Percentiles rank a stretch among this genome's conserved stretches.
These are phyloP conservation scores for Gaillardinia entomophila DNA, from an alignment of 805 yeast genomes.

Conservation along the genomic window DNA sequence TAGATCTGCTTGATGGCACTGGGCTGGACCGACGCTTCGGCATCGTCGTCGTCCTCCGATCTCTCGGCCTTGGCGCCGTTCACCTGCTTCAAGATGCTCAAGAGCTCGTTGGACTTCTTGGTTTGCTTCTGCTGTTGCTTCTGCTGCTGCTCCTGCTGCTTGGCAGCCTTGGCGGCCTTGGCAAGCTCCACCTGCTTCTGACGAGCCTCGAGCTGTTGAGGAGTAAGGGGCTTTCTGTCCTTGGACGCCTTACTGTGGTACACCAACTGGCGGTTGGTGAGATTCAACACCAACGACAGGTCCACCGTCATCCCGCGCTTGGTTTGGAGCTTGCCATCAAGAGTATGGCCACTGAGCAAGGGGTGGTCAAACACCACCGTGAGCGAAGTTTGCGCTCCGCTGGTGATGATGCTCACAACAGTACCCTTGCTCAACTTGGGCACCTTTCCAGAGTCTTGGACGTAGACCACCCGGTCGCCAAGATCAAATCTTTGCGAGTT, in stretches of 20 bases:
- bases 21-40: not conserved
- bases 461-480: conserved; percentile 87
- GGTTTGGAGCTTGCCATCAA: conserved; percentile 71
- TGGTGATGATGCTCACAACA: conserved; percentile 58
- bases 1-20: conserved; percentile 36
- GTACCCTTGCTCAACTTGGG: conserved; percentile 88
- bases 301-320: conserved; percentile 84
- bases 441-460: conserved; percentile 82
- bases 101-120: conserved; percentile 24
- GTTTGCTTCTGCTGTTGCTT: conserved; percentile 3
- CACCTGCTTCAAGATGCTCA: conserved; percentile 22
- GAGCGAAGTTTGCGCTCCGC: conserved; percentile 59
- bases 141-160: not conserved
- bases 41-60: conserved; percentile 2
- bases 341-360: conserved; percentile 72
- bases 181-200: conserved; percentile 3
- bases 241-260: conserved; percentile 67
- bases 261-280: conserved; percentile 68
- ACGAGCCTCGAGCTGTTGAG: conserved; percentile 12
- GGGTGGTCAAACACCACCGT: conserved; percentile 82
- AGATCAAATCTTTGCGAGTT: conserved; percentile 71
- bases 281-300: conserved; percentile 73
- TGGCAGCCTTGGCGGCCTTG: conserved; percentile 2
- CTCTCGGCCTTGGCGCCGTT: conserved; percentile 4
- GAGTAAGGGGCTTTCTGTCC: conserved; percentile 22